phyloP scores from a whole-genome alignment of 2,329 filamentous ascomycete species.

The Aspergillus aculeatinus region DNA sequence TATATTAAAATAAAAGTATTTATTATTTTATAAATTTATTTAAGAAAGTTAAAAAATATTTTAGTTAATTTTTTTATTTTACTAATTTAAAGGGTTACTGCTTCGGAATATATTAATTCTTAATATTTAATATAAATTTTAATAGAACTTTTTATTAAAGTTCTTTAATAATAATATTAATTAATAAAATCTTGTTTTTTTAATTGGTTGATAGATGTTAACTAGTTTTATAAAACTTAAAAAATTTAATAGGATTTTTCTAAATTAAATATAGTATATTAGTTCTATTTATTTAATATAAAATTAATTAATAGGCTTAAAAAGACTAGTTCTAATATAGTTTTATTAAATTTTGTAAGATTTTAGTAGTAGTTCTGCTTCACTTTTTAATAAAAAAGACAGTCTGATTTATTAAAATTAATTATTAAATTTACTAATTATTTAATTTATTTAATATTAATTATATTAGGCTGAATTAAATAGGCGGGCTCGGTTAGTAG shows the following conservation, averaged over 20 bases:
- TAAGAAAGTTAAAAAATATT: background rate
- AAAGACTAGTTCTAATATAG: background rate
- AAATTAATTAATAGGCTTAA: background rate
- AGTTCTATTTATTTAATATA: background rate
- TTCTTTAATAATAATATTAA: background rate
- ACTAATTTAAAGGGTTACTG: background rate
- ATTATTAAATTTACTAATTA: too few relatives aligned
- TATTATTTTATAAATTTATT: background rate
- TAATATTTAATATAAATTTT: background rate
- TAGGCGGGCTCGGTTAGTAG: too few relatives aligned
- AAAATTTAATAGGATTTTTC: background rate
- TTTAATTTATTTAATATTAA: too few relatives aligned
- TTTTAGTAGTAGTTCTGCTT: background rate
- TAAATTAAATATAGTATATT: background rate
- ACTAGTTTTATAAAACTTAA: background rate
- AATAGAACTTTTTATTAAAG: background rate
- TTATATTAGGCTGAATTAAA: too few relatives aligned
- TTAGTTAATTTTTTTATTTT: background rate
- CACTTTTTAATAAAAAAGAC: too few relatives aligned
- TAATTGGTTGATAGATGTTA: background rate
- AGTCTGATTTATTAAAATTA: too few relatives aligned
- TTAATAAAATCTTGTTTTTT: background rate
- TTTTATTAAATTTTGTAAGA: background rate
- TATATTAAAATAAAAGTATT: background rate
- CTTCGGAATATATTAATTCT: background rate